Evolutionary conservation across 305 asterid species (phyloP).

Genomic region (Salvia sclarea): DNA sequence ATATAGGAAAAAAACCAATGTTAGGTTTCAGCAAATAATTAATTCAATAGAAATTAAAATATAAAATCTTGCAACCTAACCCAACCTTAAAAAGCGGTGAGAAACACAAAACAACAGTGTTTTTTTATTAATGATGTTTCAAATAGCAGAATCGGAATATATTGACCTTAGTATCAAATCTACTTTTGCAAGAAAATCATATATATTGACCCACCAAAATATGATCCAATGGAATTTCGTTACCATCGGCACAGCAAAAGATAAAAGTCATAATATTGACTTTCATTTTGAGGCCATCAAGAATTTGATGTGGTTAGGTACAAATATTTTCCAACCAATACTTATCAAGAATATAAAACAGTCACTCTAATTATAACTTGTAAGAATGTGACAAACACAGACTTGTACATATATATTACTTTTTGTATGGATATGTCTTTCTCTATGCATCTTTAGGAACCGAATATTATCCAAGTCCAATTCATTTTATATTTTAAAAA

Average conservation of each 20-base stretch:
- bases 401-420: too few species aligned
- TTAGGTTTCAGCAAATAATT: not conserved
- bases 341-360: not conserved
- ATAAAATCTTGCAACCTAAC: not conserved
- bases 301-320: conserved; percentile 22
- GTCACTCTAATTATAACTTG: conserved; percentile 12
- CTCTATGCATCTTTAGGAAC: too few species aligned
- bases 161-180: conserved; percentile 34
- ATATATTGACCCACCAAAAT: conserved; percentile 33
- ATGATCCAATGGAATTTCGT: conserved; percentile 29
- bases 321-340: conserved; percentile 17
- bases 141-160: conserved; percentile 27
- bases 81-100: not conserved
- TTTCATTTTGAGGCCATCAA: conserved; percentile 23
- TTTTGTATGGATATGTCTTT: too few species aligned
- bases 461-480: too few species aligned
- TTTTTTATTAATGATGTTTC: not conserved
- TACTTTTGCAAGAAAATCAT: conserved; percentile 31
- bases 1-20: not conserved
- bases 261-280: conserved; percentile 16
- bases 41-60: not conserved
- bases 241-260: conserved; percentile 16
- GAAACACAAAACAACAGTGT: not conserved
- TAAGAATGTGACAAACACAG: not conserved
- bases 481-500: too few species aligned